Base-by-base conservation (phyloP, 2,329 filamentous ascomycete species). In the Microascus cirrosus region DNA sequence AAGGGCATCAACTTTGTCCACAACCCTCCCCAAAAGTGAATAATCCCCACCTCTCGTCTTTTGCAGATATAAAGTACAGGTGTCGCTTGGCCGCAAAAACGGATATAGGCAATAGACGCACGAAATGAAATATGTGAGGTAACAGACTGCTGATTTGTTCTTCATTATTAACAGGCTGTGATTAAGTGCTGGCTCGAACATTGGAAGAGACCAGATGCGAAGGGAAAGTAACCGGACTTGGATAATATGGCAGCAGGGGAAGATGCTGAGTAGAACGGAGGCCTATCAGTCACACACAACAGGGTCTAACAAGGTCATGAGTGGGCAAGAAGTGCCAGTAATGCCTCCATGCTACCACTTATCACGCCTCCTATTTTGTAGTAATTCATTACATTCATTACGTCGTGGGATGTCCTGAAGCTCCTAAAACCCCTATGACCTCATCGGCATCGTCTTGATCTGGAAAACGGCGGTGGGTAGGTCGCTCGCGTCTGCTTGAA, bases 1-100 rank as follows among this genome's bases (percentile, higher is more conserved):
- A 96, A 97, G 85, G 94, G 94, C 71, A 79, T 96, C 70, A 84
- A 86, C 71, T 99, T 97, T 72, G 86, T 86, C 74, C 81, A 89
- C 79, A 92, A 87, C 81, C 84, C 89, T 50, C 87, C 90, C 42
- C 84, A 90, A 84, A 92, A 92, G 89, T 92, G 84, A 89, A 73
- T 68, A 68, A 61, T 59, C 65, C 66, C 65, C 59, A 35, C 48
- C 39, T 35, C 39, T 25, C 39, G 48, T 52, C 48, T 10, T 52
- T 34, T 48, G 25, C 36, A 48, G 20, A 45, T 45, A 45, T 25
- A 28, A 57, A 52, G 25, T 53, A 42, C 8, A 22, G n/a, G 48
- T 22, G 48, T 25, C 24, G 24, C 45, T 24, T 50, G 45, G n/a
- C 45, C 45, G 45, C 20, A 13, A 11, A 50, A 50, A 11, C 45